Conservation (phyloP, 2,329 filamentous ascomycete genomes). For the Fusarium veterinarium region DNA sequence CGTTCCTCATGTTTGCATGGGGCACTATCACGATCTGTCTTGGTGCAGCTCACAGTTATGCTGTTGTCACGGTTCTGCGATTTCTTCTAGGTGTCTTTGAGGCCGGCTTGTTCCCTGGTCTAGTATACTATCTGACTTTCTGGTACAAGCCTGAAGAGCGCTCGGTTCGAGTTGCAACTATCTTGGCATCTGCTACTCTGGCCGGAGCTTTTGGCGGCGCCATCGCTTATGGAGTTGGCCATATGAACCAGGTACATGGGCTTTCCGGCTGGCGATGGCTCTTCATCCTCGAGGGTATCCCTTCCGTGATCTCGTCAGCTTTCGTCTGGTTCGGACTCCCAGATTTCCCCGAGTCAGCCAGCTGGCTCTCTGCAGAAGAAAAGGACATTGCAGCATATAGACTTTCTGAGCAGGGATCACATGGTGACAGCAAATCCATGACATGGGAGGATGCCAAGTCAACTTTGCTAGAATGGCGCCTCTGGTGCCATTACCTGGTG, state of each 20-base stretch:
- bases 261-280: slow-evolving; percentile 74
- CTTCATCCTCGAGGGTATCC: slow-evolving; percentile 70
- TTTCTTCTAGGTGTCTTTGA: slow-evolving; percentile 49
- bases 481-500: slow-evolving; percentile 72
- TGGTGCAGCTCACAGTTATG: slow-evolving; percentile 53
- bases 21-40: slow-evolving; percentile 56
- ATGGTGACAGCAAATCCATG: slow-evolving; percentile 68
- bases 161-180: slow-evolving; percentile 72
- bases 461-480: slow-evolving; percentile 70
- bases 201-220: slow-evolving; percentile 78
- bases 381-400: slow-evolving; percentile 60
- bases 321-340: slow-evolving; percentile 74
- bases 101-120: slow-evolving; percentile 44
- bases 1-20: slow-evolving; percentile 47
- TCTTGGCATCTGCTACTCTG: slow-evolving; percentile 73
- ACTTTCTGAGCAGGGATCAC: slow-evolving; percentile 46
- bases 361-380: slow-evolving; percentile 68
- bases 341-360: slow-evolving; percentile 72
- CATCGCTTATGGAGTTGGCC: slow-evolving; percentile 75
- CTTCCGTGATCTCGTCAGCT: slow-evolving; percentile 70
- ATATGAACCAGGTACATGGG: slow-evolving; percentile 72
- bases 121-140: slow-evolving; percentile 64
- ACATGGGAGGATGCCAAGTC: slow-evolving; percentile 75
- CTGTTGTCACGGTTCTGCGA: slow-evolving; percentile 43
- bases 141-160: slow-evolving; percentile 79